Base-by-base conservation (phyloP, 1,139 yeast species). In the Sugiyamaella japonica region DNA sequence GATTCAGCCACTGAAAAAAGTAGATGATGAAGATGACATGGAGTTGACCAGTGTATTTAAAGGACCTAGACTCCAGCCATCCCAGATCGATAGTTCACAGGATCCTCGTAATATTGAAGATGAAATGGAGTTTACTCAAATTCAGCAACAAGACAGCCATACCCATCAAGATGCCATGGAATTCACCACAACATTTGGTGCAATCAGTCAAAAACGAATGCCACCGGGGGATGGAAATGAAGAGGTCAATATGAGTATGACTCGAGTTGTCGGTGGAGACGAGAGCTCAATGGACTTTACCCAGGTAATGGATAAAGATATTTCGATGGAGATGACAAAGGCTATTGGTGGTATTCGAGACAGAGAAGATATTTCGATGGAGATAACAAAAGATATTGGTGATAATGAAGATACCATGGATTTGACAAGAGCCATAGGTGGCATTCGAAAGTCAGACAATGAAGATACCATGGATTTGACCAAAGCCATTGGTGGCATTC, bases 11-110 rank as follows among this genome's bases (percentile, higher is more conserved):
- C 25, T 20, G 25, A 20, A 20, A 20, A 20, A 20, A 10, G 50
- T 37, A 23, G 60, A 54, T 8, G 54, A 48, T 34, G 63, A 52
- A 7, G 52, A 44, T 15, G 61, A 58, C 20, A 59, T 59, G 62
- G 63, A 61, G 31, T 44, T 61, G 31, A 60, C 63, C 1, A 55
- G 36, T 37, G 56, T 56, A 23, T 51, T 52, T 20, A 38, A 50
- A 5, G 40, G 52, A 13, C 49, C 34, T 28, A 17, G 29, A 36
- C 13, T 32, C 23, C 29, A 31, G 36, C 32, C 3, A 7, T n/a
- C 12, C 16, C 34, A 47, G 17, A 34, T 31, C 39, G 23, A 34
- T 20, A 15, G 36, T 23, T 28, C 28, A 8, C 53, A 54, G 12
- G 12, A 10, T 15, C 25, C 38, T 28, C 25, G 5, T 16, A 31